Base-by-base conservation (phyloP, 2,329 filamentous ascomycete genomes). In the Elsinoe batatas region DNA sequence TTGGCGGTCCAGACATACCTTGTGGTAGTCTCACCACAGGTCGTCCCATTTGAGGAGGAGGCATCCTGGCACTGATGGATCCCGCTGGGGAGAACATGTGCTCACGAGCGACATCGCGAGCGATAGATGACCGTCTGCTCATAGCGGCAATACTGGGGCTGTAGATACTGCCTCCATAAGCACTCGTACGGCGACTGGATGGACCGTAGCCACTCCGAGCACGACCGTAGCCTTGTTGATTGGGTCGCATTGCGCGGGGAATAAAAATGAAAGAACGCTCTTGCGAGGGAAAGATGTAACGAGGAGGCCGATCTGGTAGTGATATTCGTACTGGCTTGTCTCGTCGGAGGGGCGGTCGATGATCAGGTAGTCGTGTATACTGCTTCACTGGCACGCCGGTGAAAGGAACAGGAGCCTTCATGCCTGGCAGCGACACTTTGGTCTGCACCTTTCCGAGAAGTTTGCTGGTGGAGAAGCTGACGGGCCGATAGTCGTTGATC, bases 191-290 rank as follows among this genome's bases (percentile, higher is more conserved):
- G 7, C 53, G 53, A 22, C 53, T 55, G 1, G 53, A 55, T 22
- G 53, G 38, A 11, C 82, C 82, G 57, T 88, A 86, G 57, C 84
- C 80, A 36, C 88, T 83, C 56, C 87, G 79, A 53, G 79, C 79
- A 56, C 81, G 77, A 42, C 76, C 77, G 61, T 84, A 81, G 30
- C 83, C 81, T 73, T 95, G 88, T 68, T 95, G 90, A 68, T 95
- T 96, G 12, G 93, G 93, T 62, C 93, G 83, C 74, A 96, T 80
- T 10, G 91, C 91, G 62, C 93, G 81, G 11, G 93, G 93, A 58
- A 98, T 98, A 72, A 98, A 98, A 64, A 96, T 95, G 70, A 98
- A 98, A 0, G 93, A 97, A 61, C 93, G 79, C 64, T 96, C 91
- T 46, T 81, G 78, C 1, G 90, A 87, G 5, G 93, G 93, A 71